Percentiles rank a stretch among this genome's conserved stretches.
Conservation (phyloP, 129 eudicot species). For the Heracleum sosnowskyi region DNA sequence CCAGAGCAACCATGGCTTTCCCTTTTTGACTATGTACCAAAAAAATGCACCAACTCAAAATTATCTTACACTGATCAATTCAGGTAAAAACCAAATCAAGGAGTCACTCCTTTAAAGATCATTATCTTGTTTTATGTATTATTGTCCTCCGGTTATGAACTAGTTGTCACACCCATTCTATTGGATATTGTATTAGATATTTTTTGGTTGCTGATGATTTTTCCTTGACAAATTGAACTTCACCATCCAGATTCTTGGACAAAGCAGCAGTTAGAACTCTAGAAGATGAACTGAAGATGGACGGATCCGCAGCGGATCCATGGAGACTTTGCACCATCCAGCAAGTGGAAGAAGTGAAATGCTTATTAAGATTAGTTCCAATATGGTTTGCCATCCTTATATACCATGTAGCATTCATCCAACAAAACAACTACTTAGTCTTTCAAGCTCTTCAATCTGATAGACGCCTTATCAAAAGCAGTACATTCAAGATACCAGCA, state of each 20-base stretch:
- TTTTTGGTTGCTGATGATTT: not conserved
- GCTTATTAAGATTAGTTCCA: conserved; percentile 15
- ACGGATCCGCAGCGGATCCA: conserved; percentile 6
- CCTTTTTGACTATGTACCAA: conserved; percentile 7
- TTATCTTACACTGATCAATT: conserved; percentile 22
- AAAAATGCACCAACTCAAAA: conserved; percentile 11
- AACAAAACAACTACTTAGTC: conserved; percentile 3
- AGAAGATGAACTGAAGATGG: conserved; percentile 6
- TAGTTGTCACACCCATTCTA: not conserved
- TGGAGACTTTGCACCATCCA: conserved; percentile 18
- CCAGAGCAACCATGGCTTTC: conserved; percentile 9
- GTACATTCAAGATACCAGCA: conserved; percentile 13
- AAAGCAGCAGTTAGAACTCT: conserved; percentile 12
- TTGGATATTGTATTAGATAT: not conserved
- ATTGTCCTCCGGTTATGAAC: not conserved
- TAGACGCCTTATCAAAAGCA: conserved; percentile 7
- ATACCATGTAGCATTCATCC: not conserved
- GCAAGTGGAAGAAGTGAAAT: conserved; percentile 22
- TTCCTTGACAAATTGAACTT: not conserved
- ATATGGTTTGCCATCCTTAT: conserved; percentile 13
- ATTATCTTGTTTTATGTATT: not conserved
- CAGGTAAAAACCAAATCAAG: conserved; percentile 11
- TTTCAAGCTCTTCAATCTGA: conserved; percentile 20
- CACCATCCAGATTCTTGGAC: conserved; percentile 1
- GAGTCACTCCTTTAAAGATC: not conserved